Evolutionary conservation across 78 protist species (phyloP).

Genomic region (Isochrysis galbana): DNA sequence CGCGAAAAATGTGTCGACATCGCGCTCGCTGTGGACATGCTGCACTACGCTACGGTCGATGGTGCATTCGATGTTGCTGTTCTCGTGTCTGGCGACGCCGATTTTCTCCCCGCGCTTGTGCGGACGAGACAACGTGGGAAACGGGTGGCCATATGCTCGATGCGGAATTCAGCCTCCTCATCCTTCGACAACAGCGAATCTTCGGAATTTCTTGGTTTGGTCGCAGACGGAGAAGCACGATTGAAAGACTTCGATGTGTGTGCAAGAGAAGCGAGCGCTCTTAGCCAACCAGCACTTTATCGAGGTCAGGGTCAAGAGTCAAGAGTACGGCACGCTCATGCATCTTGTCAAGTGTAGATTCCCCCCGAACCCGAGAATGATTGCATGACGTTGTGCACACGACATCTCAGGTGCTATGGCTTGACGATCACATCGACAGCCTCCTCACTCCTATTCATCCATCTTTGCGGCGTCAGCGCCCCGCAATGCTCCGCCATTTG

Average conservation of each 20-base stretch:
- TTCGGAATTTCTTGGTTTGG: background rate
- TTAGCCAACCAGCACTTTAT: no score
- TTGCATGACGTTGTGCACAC: no score
- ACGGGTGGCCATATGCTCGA: constrained; percentile 15
- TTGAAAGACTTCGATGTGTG: background rate
- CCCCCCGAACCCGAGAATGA: no score
- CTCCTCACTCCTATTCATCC: background rate
- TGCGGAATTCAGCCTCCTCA: constrained; percentile 15
- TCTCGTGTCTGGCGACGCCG: constrained; percentile 23
- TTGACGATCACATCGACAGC: background rate
- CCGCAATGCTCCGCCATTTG: background rate
- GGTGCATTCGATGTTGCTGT: constrained; percentile 3
- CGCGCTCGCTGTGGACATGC: constrained; percentile 25
- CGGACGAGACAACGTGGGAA: background rate
- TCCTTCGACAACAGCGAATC: background rate
- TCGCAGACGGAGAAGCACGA: background rate
- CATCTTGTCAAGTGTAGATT: no score
- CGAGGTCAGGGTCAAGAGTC: no score
- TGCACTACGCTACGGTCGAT: constrained; percentile 14
- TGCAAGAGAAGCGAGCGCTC: no score
- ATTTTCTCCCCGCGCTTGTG: background rate
- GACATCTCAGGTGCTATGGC: background rate
- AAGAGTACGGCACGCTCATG: no score
- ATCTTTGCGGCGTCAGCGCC: background rate
- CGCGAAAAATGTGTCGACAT: constrained; percentile 32